phyloP scores from a whole-genome alignment of 202 grass and related monocot genomes.

The Digitaria exilis region DNA sequence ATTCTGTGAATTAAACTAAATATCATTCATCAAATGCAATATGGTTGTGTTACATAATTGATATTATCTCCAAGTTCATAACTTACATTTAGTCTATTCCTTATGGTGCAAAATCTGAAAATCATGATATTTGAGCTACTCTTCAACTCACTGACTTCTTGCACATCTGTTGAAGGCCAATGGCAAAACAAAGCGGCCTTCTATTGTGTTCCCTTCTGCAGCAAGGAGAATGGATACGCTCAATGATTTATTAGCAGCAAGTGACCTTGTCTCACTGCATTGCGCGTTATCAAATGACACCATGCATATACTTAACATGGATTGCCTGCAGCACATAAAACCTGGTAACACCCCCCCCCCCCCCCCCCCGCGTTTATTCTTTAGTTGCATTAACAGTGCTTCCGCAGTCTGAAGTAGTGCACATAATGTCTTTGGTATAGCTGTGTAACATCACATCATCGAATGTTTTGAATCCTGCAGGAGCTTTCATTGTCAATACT shows the following conservation, averaged over 20 bases:
- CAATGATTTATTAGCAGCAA: slow-evolving; percentile 86
- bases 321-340: slow-evolving; percentile 83
- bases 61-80: neutral
- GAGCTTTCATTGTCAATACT: slow-evolving; percentile 94
- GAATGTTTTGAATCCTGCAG: slow-evolving; percentile 37
- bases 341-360: too few species aligned
- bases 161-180: slow-evolving; percentile 47
- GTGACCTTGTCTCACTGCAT: slow-evolving; percentile 93
- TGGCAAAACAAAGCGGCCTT: slow-evolving; percentile 57
- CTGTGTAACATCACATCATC: neutral
- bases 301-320: slow-evolving; percentile 83
- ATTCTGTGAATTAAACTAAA: neutral
- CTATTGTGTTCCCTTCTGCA: slow-evolving; percentile 80
- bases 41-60: neutral
- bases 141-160: neutral
- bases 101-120: neutral
- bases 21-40: neutral
- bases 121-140: neutral
- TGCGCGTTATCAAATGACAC: slow-evolving; percentile 81
- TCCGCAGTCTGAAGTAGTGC: slow-evolving; percentile 23
- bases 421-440: slow-evolving; percentile 8
- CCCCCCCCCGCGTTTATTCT: too few species aligned
- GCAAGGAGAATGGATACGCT: slow-evolving; percentile 96
- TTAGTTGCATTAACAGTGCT: slow-evolving; percentile 8
- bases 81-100: neutral